These are phyloP conservation scores for Heracleum sosnowskyi DNA, from an alignment of 129 eudicot species.

Conservation along the genomic window DNA sequence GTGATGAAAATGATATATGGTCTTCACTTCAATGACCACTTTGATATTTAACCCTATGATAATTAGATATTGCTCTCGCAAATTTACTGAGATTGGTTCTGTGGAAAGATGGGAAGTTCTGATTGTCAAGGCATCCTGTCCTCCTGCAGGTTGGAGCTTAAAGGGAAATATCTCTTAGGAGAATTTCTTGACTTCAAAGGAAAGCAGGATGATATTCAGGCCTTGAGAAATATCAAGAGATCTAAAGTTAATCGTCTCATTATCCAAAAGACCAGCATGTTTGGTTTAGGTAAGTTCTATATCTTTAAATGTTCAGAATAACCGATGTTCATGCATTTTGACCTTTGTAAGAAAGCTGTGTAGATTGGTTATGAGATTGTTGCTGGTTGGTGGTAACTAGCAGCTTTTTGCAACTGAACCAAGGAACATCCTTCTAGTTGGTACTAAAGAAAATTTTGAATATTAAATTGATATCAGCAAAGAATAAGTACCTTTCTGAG, in stretches of 20 bases:
- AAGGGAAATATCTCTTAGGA: constrained; percentile 61
- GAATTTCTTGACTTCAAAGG: constrained; percentile 92
- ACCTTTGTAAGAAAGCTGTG: background rate
- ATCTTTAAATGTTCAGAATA: background rate
- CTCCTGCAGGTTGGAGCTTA: constrained; percentile 71
- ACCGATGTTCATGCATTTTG: background rate
- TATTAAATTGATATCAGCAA: background rate
- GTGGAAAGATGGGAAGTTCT: background rate
- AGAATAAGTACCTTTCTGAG: background rate
- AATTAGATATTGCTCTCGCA: background rate
- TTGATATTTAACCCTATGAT: no score
- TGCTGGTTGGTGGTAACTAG: background rate
- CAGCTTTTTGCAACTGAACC: background rate
- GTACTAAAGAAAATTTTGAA: background rate
- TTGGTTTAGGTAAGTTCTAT: constrained; percentile 65
- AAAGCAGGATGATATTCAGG: constrained; percentile 63
- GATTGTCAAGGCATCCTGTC: background rate
- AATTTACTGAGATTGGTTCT: background rate
- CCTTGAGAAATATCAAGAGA: constrained; percentile 62
- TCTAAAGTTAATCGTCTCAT: constrained; percentile 68
- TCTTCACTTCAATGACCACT: no score
- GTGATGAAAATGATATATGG: no score
- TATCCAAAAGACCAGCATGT: constrained; percentile 78
- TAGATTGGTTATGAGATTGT: no score
- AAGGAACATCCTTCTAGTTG: background rate